These are phyloP conservation scores for Elongisporangium anandrum DNA, from an alignment of 352 stramenopile species.

Conservation along the genomic window DNA sequence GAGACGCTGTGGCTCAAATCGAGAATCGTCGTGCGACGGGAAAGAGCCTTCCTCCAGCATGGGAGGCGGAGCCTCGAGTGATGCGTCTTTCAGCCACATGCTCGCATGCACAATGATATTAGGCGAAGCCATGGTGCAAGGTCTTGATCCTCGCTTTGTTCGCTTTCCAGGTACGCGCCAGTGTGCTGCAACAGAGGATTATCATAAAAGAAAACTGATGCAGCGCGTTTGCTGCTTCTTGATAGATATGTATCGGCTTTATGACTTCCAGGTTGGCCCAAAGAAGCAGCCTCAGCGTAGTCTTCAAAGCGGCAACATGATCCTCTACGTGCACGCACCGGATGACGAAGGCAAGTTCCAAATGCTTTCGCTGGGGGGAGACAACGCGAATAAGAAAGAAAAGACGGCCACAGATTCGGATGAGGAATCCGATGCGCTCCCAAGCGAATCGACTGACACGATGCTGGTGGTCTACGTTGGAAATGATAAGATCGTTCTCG, in stretches of 20 bases:
- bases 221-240: not conserved
- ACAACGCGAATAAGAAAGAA: conserved; percentile 7
- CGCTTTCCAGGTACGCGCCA: conserved; percentile 51
- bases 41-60: conserved; percentile 16
- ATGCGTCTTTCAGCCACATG: conserved; percentile 77
- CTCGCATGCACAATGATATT: conserved; percentile 84
- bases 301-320: conserved; percentile 61
- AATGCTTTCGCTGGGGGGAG: conserved; percentile 28
- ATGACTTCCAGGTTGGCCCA: conserved; percentile 77
- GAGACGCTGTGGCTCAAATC: conserved; percentile 13
- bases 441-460: conserved; percentile 32
- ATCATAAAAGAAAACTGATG: not conserved
- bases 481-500: conserved; percentile 70
- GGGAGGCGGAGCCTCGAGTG: conserved; percentile 64
- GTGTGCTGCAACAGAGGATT: not conserved
- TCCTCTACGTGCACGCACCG: conserved; percentile 54
- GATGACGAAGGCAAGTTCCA: conserved; percentile 49
- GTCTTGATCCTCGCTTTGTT: conserved; percentile 72
- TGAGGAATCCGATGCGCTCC: conserved; percentile 8
- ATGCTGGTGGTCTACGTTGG: conserved; percentile 61
- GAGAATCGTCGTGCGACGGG: conserved; percentile 9
- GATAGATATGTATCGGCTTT: conserved; percentile 67
- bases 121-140: conserved; percentile 77
- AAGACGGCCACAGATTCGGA: conserved; percentile 10
- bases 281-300: conserved; percentile 41